phyloP scores from a whole-genome alignment of 2,329 filamentous ascomycete species.

The Aspergillus terreus region DNA sequence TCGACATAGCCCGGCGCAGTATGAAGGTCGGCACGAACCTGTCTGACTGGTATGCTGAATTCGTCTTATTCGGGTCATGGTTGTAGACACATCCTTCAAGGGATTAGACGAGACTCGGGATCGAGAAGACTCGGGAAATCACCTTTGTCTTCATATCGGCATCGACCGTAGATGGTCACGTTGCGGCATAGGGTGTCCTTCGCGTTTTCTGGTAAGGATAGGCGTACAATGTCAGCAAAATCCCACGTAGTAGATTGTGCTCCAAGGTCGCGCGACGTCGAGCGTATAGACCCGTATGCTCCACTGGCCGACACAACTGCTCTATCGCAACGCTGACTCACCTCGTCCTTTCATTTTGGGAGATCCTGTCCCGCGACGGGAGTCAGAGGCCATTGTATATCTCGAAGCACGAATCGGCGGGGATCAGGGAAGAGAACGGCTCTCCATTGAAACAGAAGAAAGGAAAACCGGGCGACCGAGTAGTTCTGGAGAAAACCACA shows the following conservation, averaged over 20 bases:
- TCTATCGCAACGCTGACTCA: conserved; percentile 24
- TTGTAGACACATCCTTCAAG: conserved; percentile 72
- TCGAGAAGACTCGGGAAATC: conserved; percentile 11
- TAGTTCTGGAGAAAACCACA: conserved; percentile 31
- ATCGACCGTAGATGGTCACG: conserved; percentile 88
- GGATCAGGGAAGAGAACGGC: conserved; percentile 32
- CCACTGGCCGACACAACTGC: not conserved
- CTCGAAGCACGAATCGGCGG: conserved; percentile 28
- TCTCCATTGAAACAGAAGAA: conserved; percentile 38
- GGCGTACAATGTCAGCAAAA: conserved; percentile 7
- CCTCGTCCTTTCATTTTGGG: conserved; percentile 48
- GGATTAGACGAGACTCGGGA: conserved; percentile 12
- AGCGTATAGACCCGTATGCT: not conserved
- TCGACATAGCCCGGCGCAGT: too few species aligned
- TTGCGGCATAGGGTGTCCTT: conserved; percentile 92
- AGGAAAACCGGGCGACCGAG: conserved; percentile 25
- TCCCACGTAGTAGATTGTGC: not conserved
- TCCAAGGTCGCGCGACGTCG: too few species aligned
- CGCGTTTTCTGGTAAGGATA: conserved; percentile 56
- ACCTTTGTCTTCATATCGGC: conserved; percentile 85
- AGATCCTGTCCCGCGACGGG: conserved; percentile 43
- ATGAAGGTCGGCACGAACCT: conserved; percentile 25
- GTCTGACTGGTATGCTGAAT: conserved; percentile 37
- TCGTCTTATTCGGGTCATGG: conserved; percentile 69
- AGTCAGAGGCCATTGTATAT: conserved; percentile 43